phyloP scores from a whole-genome alignment of 2,329 filamentous ascomycete species.

The Alternaria ethzedia region DNA sequence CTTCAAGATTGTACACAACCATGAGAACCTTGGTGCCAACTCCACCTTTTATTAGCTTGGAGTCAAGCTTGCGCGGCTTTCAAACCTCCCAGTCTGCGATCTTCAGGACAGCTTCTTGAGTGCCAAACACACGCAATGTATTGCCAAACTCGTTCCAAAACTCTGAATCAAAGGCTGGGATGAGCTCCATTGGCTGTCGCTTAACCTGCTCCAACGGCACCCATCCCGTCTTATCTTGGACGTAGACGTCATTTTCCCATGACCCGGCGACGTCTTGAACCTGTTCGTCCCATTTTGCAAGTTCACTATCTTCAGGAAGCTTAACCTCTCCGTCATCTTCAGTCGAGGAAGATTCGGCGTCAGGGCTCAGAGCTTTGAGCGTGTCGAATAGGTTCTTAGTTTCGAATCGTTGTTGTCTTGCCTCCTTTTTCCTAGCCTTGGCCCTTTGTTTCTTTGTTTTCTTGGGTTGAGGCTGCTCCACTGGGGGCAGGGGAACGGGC shows the following conservation, averaged over 20 bases:
- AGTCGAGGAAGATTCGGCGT: conserved; percentile 6
- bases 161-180: conserved; percentile 58
- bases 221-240: conserved; percentile 28
- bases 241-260: conserved; percentile 30
- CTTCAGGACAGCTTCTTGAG: conserved; percentile 54
- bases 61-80: neutral
- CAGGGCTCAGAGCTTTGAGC: conserved; percentile 14
- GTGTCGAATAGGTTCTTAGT: conserved; percentile 38
- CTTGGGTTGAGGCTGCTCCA: conserved; percentile 2
- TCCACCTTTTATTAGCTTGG: neutral
- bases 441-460: conserved; percentile 16
- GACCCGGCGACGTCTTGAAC: neutral
- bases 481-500: conserved; percentile 22
- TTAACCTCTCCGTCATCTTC: conserved; percentile 14
- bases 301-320: neutral
- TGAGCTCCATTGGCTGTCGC: conserved; percentile 49
- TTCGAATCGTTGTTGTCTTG: conserved; percentile 20
- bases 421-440: conserved; percentile 22
- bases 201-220: conserved; percentile 24
- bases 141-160: conserved; percentile 68
- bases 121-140: conserved; percentile 66
- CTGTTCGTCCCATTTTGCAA: conserved; percentile 3
- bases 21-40: neutral
- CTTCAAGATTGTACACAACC: neutral
- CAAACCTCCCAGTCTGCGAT: conserved; percentile 28